Evolutionary conservation across 257 asterid genomes (phyloP).

Genomic region (Ocimum tenuiflorum): DNA sequence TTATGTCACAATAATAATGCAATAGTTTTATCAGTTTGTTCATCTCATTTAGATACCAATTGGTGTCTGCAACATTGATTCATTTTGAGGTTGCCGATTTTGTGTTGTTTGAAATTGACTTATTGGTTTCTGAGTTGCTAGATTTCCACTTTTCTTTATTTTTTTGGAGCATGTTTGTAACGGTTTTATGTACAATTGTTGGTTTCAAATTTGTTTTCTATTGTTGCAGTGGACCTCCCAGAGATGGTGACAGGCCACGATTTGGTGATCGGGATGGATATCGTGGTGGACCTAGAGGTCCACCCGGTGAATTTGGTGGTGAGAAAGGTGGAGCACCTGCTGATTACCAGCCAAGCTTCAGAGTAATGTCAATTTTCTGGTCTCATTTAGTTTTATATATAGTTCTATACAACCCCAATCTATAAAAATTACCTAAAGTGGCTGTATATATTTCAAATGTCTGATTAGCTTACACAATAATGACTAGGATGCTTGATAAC

Average conservation of each 20-base stretch:
- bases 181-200: neutral
- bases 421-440: no score
- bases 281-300: slow-evolving; percentile 81
- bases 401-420: no score
- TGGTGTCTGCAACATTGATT: neutral
- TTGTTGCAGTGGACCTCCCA: slow-evolving; percentile 67
- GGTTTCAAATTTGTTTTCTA: neutral
- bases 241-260: slow-evolving; percentile 79
- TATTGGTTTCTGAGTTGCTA: no score
- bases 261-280: slow-evolving; percentile 85
- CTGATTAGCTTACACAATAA: no score
- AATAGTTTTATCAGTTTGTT: neutral
- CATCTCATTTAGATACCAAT: neutral
- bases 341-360: slow-evolving; percentile 77
- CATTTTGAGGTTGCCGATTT: neutral
- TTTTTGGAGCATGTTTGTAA: neutral
- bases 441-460: no score
- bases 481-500: no score
- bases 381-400: no score
- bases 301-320: slow-evolving; percentile 70
- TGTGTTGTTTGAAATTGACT: neutral
- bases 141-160: no score
- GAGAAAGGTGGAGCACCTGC: slow-evolving; percentile 94
- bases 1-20: neutral
- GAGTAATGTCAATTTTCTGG: slow-evolving; percentile 41